A percentile compares a stretch with the other conserved stretches of the same genome.
Evolutionary conservation across 257 asterid species (phyloP).

Genomic region (Gentiana macrophylla): DNA sequence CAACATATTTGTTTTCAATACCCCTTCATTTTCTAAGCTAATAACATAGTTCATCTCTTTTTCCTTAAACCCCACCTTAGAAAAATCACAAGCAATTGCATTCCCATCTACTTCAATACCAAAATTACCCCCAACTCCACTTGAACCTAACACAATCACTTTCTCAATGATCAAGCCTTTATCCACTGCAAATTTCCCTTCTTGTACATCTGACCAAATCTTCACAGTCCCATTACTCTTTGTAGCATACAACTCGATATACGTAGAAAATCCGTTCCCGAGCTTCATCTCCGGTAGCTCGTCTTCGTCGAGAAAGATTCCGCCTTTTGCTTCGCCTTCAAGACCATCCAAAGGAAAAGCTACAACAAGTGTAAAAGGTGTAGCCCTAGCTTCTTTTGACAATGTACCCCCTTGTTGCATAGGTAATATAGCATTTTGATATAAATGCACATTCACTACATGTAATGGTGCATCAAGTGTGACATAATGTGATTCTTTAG

Average conservation of each 20-base stretch:
- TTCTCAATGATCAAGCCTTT: constrained; percentile 74
- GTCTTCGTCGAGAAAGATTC: constrained; percentile 69
- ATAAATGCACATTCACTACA: constrained; percentile 66
- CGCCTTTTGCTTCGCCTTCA: constrained; percentile 49
- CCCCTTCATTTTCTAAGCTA: constrained; percentile 26
- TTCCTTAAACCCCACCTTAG: constrained; percentile 29
- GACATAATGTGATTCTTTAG: constrained; percentile 26
- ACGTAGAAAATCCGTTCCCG: constrained; percentile 49
- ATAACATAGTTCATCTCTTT: constrained; percentile 21
- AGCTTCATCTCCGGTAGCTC: constrained; percentile 81
- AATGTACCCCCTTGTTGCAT: constrained; percentile 87
- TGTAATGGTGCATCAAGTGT: constrained; percentile 65
- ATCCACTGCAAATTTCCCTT: constrained; percentile 50
- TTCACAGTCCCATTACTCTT: constrained; percentile 34
- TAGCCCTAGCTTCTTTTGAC: constrained; percentile 64
- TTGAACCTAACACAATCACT: constrained; percentile 59
- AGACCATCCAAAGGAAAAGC: constrained; percentile 58
- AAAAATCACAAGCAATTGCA: constrained; percentile 14
- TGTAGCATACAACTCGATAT: constrained; percentile 58
- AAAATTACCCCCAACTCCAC: constrained; percentile 25
- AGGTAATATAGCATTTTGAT: constrained; percentile 65
- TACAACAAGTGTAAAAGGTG: constrained; percentile 68
- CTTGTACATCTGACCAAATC: constrained; percentile 74
- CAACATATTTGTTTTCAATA: constrained; percentile 46
- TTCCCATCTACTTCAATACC: constrained; percentile 46